Evolutionary conservation across 352 stramenopile species (phyloP).

Genomic region (Phytophthora crassamura): DNA sequence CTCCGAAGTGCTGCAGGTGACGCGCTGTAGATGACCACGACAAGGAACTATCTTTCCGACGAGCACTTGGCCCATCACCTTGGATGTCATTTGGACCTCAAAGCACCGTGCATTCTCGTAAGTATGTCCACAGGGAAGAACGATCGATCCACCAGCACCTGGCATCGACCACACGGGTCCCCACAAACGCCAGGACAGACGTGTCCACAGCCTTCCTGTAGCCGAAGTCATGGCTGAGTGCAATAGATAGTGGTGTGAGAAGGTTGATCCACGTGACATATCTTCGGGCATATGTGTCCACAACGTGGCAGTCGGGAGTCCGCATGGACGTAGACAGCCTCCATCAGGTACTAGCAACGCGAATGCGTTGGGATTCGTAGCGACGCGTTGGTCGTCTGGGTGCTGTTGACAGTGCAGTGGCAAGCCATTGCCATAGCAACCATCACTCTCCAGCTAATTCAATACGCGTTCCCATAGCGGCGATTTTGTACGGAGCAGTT

Average conservation of each 20-base stretch:
- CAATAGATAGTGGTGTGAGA: slow-evolving; percentile 58
- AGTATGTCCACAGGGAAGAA: slow-evolving; percentile 63
- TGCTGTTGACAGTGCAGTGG: slow-evolving; percentile 52
- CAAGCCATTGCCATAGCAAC: slow-evolving; percentile 50
- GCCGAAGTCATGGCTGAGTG: slow-evolving; percentile 58
- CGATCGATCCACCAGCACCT: slow-evolving; percentile 38
- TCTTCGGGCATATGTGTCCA: slow-evolving; percentile 55
- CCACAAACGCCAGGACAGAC: slow-evolving; percentile 63
- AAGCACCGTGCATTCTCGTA: slow-evolving; percentile 39
- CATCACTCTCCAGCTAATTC: slow-evolving; percentile 51
- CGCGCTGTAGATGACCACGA: slow-evolving; percentile 42
- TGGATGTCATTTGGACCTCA: slow-evolving; percentile 26
- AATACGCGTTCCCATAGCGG: slow-evolving; percentile 66
- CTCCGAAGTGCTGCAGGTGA: slow-evolving; percentile 26
- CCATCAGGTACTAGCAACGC: slow-evolving; percentile 65
- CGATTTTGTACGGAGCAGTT: slow-evolving; percentile 41
- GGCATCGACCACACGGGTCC: slow-evolving; percentile 66
- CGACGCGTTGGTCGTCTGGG: slow-evolving; percentile 32
- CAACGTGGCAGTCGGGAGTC: slow-evolving; percentile 51
- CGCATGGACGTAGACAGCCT: slow-evolving; percentile 66
- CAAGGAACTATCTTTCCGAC: slow-evolving; percentile 38
- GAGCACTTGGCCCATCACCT: slow-evolving; percentile 27
- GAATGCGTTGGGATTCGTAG: slow-evolving; percentile 44
- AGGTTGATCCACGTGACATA: slow-evolving; percentile 68
- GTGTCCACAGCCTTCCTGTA: slow-evolving; percentile 56